These are phyloP conservation scores for Sugiyamaella boreocaroliniensis DNA, from an alignment of 805 yeast genomes.

Conservation along the genomic window DNA sequence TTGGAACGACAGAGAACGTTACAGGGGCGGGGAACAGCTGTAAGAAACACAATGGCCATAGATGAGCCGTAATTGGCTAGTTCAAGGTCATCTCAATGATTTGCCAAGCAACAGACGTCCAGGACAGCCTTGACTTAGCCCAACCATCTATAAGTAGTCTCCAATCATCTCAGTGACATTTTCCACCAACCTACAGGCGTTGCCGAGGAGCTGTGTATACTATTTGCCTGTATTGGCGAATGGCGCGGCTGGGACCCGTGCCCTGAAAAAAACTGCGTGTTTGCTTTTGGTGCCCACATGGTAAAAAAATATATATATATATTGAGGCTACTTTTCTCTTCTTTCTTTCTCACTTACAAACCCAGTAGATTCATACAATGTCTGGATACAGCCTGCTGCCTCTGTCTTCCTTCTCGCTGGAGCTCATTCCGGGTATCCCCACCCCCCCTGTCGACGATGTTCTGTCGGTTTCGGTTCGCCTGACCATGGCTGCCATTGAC, in stretches of 20 bases:
- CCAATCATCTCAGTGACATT: no score
- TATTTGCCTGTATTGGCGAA: neutral
- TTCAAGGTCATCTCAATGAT: no score
- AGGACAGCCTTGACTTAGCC: no score
- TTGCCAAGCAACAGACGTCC: no score
- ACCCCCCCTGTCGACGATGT: slow-evolving; percentile 80
- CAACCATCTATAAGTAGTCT: no score
- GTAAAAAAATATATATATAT: neutral
- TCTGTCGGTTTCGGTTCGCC: slow-evolving; percentile 80
- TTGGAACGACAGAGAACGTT: no score
- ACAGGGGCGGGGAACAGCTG: no score
- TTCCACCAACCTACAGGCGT: no score
- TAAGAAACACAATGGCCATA: no score
- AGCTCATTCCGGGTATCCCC: slow-evolving; percentile 80
- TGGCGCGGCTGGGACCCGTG: neutral
- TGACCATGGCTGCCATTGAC: slow-evolving; percentile 93
- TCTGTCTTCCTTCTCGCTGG: slow-evolving; percentile 78
- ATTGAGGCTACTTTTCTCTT: neutral
- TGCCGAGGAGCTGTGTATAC: neutral
- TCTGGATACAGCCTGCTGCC: slow-evolving; percentile 47
- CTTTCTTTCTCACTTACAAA: slow-evolving; percentile 48
- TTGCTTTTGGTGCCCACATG: neutral
- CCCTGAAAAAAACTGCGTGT: neutral
- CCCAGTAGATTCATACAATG: slow-evolving; percentile 26
- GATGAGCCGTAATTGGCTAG: no score